Base-by-base conservation (phyloP, 352 stramenopile species). In the Peronospora farinosa region DNA sequence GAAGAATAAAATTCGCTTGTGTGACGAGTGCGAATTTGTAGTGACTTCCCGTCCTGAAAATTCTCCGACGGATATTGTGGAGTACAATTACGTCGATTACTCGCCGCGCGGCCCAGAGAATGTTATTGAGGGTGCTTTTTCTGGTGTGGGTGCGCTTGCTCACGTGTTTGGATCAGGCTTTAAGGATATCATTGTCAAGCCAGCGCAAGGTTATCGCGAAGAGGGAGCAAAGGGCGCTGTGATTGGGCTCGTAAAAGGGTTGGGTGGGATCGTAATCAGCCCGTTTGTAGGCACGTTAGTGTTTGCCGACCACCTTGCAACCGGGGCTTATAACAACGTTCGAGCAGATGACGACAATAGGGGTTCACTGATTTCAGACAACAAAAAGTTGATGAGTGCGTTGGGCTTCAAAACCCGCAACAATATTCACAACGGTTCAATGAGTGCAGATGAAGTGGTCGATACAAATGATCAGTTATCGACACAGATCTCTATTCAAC, bases 61-160 rank as follows among this genome's bases (percentile, higher is more conserved):
- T 43, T 70, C 61, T 1, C 30, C 39, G 7, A 42, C 53, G 17
- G 61, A 78, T 58, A 69, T 85, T 17, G 64, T 81, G n/a, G 74
- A 82, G 30, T 85, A 85, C 39, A 72, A 54, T 31, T 77, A 52
- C 13, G 74, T 88, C 5, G 66, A 88, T 40, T 91, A 88, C 54
- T 68, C 60, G 0, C 65, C 71, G 6, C 70, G 74, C 47, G 79
- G 79, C 0, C 79, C 79, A 0, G 61, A 73, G 7, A 85, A 77
- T 31, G 59, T 62, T 30, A 37, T 87, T 7, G 54, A 73, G 52
- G 76, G 78, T 13, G 69, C 67, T 10, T 63, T 65, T 17, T 67
- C 75, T 50, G 78, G 78, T 31, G 54, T 74, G 9, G 78, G 67
- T 4, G 76, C 74, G 3, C 73, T 90, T 19, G 46, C 83, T 30